A percentile compares a stretch with the other conserved stretches of the same genome.
These are phyloP conservation scores for Alternaria incomplexa DNA, from an alignment of 2,329 filamentous ascomycete species.

Conservation along the genomic window DNA sequence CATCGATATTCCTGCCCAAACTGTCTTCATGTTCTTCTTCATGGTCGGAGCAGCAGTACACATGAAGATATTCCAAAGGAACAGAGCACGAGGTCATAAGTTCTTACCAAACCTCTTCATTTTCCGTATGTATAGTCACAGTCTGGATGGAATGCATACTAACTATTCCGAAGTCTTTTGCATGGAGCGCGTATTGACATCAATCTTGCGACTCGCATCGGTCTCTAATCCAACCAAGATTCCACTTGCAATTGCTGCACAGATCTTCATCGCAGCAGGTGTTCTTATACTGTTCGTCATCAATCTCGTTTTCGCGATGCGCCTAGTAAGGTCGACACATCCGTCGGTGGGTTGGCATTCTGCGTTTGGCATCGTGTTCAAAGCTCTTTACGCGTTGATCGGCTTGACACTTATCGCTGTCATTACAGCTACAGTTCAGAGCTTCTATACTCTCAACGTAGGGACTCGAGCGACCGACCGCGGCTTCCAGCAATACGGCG, in stretches of 20 bases:
- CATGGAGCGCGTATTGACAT: slow-evolving; percentile 52
- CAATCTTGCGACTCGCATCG: slow-evolving; percentile 45
- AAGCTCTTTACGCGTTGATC: slow-evolving; percentile 64
- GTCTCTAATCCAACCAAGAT: slow-evolving; percentile 49
- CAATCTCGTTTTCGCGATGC: slow-evolving; percentile 78
- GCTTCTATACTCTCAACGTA: slow-evolving; percentile 68
- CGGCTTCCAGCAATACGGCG: slow-evolving; percentile 68
- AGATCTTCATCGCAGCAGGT: slow-evolving; percentile 75
- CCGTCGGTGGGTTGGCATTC: slow-evolving; percentile 73
- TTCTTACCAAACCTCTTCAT: slow-evolving; percentile 51
- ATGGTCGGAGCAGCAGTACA: slow-evolving; percentile 48
- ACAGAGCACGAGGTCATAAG: slow-evolving; percentile 48
- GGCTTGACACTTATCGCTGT: slow-evolving; percentile 67
- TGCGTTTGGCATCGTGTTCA: slow-evolving; percentile 60
- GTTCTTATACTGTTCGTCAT: slow-evolving; percentile 77
- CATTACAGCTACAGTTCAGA: slow-evolving; percentile 68
- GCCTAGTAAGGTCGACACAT: slow-evolving; percentile 75
- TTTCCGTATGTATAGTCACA: slow-evolving; percentile 40
- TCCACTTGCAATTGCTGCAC: slow-evolving; percentile 62
- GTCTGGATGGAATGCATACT: not conserved
- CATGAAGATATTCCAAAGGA: slow-evolving; percentile 51
- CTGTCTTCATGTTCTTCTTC: slow-evolving; percentile 53
- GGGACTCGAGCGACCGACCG: slow-evolving; percentile 61
- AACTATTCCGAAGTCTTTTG: slow-evolving; percentile 45
- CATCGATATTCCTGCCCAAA: slow-evolving; percentile 50